phyloP scores from a whole-genome alignment of 108 stramenopile species.

The Seminavis robusta region DNA sequence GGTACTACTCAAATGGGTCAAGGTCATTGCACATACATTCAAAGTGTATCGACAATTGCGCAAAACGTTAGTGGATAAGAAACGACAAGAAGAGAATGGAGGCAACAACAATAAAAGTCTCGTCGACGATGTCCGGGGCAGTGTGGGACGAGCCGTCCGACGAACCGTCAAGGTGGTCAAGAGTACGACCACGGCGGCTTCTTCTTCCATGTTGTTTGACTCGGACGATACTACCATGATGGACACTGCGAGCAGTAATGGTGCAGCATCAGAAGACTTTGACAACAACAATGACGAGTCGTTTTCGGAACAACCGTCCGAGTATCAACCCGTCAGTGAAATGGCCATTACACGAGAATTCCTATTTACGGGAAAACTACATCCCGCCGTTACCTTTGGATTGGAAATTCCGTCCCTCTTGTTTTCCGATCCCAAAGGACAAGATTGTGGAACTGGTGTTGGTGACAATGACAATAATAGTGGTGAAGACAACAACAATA shows the following conservation, averaged over 20 bases:
- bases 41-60: slow-evolving; percentile 62
- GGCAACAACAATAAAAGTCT: no score
- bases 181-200: no score
- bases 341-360: slow-evolving; percentile 73
- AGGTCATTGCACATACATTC: slow-evolving; percentile 68
- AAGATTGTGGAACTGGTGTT: slow-evolving; percentile 49
- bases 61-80: slow-evolving; percentile 32
- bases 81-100: neutral
- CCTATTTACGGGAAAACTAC: slow-evolving; percentile 68
- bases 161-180: no score
- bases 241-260: no score
- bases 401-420: slow-evolving; percentile 79
- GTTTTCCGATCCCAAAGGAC: slow-evolving; percentile 74
- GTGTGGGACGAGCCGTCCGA: no score
- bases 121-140: no score
- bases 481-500: slow-evolving; percentile 2
- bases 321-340: slow-evolving; percentile 38
- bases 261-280: neutral
- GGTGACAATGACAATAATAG: neutral
- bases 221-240: no score
- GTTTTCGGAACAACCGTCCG: neutral
- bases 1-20: slow-evolving; percentile 63
- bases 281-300: neutral
- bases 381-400: slow-evolving; percentile 82
- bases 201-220: no score